These are phyloP conservation scores for Aspergillus campestris DNA, from an alignment of 495 filamentous ascomycete genomes.

Conservation along the genomic window DNA sequence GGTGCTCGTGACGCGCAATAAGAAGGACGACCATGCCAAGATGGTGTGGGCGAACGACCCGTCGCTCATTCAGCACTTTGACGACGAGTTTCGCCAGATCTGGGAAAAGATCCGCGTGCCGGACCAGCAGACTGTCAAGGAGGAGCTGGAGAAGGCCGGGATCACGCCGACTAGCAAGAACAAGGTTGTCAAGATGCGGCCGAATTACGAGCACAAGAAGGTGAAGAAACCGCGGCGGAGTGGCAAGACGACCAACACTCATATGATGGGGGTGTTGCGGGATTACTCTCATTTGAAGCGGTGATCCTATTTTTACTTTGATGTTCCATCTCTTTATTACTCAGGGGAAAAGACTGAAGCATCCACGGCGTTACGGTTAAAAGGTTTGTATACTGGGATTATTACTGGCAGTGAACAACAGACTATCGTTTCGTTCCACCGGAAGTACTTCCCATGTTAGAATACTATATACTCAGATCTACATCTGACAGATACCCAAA, in stretches of 20 bases:
- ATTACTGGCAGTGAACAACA: too few species aligned
- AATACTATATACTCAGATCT: too few species aligned
- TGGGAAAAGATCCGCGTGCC: constrained; percentile 81
- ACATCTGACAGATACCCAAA: too few species aligned
- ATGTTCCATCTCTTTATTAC: too few species aligned
- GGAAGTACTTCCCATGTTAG: too few species aligned
- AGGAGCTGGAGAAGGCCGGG: constrained; percentile 61
- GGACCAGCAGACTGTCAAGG: constrained; percentile 61
- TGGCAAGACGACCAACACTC: constrained; percentile 83
- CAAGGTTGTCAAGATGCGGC: constrained; percentile 48
- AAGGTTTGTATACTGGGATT: too few species aligned
- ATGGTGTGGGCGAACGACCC: constrained; percentile 88
- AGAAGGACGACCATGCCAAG: constrained; percentile 80
- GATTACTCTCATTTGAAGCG: constrained; percentile 66
- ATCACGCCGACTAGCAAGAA: constrained; percentile 74
- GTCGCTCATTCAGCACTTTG: constrained; percentile 62
- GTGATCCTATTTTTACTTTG: constrained; percentile 10
- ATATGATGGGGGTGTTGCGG: constrained; percentile 82
- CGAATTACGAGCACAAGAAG: constrained; percentile 51
- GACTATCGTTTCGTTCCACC: too few species aligned
- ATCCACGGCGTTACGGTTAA: too few species aligned
- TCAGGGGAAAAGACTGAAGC: too few species aligned
- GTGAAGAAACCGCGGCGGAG: constrained; percentile 58
- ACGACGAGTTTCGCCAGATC: constrained; percentile 70
- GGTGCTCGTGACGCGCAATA: constrained; percentile 77